A percentile compares a stretch with the other conserved stretches of the same genome.
Conservation (phyloP, 225 moss, liverwort and hornwort species). For the Sphagnum tenellum region DNA sequence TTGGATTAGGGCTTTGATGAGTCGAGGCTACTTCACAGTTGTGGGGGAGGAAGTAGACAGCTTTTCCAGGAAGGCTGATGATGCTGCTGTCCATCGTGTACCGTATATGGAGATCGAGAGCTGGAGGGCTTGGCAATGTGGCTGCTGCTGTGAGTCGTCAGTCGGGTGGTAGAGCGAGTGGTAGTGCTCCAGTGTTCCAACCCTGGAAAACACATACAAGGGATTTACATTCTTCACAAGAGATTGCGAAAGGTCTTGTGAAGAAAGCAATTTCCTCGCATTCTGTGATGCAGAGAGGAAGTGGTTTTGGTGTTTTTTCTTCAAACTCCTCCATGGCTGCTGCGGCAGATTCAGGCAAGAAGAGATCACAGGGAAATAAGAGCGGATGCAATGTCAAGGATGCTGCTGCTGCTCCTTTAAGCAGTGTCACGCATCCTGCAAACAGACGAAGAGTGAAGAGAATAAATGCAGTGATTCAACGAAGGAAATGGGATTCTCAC, state of each 20-base stretch:
- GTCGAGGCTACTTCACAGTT: too few relatives aligned
- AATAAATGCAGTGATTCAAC: constrained; percentile 43
- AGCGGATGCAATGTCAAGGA: background rate
- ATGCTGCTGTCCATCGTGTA: constrained; percentile 38
- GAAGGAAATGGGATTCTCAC: constrained; percentile 34
- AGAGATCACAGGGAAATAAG: too few relatives aligned
- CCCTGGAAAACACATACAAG: constrained; percentile 3
- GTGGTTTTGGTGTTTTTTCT: constrained; percentile 1
- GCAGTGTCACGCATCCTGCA: constrained; percentile 1
- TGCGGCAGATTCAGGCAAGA: too few relatives aligned
- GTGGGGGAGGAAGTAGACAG: constrained; percentile 7
- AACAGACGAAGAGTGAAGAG: constrained; percentile 26
- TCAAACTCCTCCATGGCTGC: background rate
- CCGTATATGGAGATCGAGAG: constrained; percentile 31
- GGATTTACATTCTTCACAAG: background rate
- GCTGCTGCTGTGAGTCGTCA: constrained; percentile 18
- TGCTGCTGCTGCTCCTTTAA: constrained; percentile 5
- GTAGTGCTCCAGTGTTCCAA: background rate
- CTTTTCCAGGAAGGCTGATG: constrained; percentile 24
- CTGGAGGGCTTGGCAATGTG: constrained; percentile 10
- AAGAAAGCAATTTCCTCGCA: background rate
- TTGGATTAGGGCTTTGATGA: too few relatives aligned
- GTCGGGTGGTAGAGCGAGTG: constrained; percentile 11
- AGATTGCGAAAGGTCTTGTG: too few relatives aligned
- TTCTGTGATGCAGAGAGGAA: constrained; percentile 7